Conservation (phyloP, 441 rosid genomes). For the Mallotus repandus region DNA sequence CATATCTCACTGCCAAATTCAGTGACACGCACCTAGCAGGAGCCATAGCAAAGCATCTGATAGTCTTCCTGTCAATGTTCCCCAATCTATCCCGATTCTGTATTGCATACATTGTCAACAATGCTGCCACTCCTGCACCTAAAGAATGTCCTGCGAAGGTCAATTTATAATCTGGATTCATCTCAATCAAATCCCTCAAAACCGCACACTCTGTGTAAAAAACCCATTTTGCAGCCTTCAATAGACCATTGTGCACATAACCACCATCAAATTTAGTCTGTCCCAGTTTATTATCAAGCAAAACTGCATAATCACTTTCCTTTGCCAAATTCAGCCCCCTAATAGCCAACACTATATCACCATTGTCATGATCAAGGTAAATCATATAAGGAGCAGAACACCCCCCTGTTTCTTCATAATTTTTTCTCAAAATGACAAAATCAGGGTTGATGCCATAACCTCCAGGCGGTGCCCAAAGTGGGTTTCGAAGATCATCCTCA, state of each 20-base stretch:
- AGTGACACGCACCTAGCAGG: conserved; percentile 85
- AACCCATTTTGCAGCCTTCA: conserved; percentile 82
- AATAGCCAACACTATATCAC: conserved; percentile 58
- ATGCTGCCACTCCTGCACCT: conserved; percentile 73
- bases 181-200: conserved; percentile 52
- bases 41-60: conserved; percentile 79
- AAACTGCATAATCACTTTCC: conserved; percentile 76
- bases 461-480: conserved; percentile 80
- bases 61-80: conserved; percentile 63
- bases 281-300: conserved; percentile 80
- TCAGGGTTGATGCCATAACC: conserved; percentile 76
- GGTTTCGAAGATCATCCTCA: conserved; percentile 68
- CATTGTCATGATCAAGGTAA: conserved; percentile 64
- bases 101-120: conserved; percentile 55
- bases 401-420: conserved; percentile 62
- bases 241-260: conserved; percentile 78
- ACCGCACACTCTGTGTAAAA: conserved; percentile 61
- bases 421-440: conserved; percentile 54
- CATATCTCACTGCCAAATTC: conserved; percentile 85
- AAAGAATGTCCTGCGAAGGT: conserved; percentile 85
- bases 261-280: conserved; percentile 86
- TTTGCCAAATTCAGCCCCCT: conserved; percentile 78
- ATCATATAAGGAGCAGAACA: conserved; percentile 70
- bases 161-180: conserved; percentile 58
- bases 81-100: conserved; percentile 62